Percentiles rank a stretch among this genome's conserved stretches.
Evolutionary conservation across 345 rosid species (phyloP).

Genomic region (Abelmoschus esculentus): DNA sequence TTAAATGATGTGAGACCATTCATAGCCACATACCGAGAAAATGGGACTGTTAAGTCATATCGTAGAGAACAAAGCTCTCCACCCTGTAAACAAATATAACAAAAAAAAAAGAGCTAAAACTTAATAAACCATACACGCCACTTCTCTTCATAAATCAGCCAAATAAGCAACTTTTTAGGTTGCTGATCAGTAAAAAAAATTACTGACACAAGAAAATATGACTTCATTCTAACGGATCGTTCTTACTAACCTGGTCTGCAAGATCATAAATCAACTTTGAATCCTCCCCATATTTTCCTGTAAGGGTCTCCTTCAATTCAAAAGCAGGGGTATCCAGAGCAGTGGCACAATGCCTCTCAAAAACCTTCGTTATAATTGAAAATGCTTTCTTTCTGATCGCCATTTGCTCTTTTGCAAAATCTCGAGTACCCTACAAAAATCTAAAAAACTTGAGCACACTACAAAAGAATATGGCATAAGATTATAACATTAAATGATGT

Average conservation of each 20-base stretch:
- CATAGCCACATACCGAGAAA: slow-evolving; percentile 89
- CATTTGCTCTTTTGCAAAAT: slow-evolving; percentile 90
- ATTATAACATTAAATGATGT: neutral
- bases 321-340: slow-evolving; percentile 94
- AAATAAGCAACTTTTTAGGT: neutral
- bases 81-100: slow-evolving; percentile 44
- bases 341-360: slow-evolving; percentile 87
- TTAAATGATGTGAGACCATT: slow-evolving; percentile 73
- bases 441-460: neutral
- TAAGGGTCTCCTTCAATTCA: slow-evolving; percentile 88
- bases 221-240: slow-evolving; percentile 1
- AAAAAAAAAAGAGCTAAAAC: neutral
- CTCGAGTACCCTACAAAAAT: slow-evolving; percentile 67
- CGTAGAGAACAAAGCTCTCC: slow-evolving; percentile 94
- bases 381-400: slow-evolving; percentile 69
- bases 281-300: slow-evolving; percentile 94
- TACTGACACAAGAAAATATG: neutral
- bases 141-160: neutral
- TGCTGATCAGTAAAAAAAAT: neutral
- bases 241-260: slow-evolving; percentile 75
- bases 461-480: neutral
- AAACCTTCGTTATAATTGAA: slow-evolving; percentile 61
- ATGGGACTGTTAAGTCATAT: slow-evolving; percentile 91
- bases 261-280: slow-evolving; percentile 88
- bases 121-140: neutral